Percentiles rank a stretch among this genome's conserved stretches.
Conservation (phyloP, 768 basidiomycete genomes). For the Phylloporus rhodoxanthus region DNA sequence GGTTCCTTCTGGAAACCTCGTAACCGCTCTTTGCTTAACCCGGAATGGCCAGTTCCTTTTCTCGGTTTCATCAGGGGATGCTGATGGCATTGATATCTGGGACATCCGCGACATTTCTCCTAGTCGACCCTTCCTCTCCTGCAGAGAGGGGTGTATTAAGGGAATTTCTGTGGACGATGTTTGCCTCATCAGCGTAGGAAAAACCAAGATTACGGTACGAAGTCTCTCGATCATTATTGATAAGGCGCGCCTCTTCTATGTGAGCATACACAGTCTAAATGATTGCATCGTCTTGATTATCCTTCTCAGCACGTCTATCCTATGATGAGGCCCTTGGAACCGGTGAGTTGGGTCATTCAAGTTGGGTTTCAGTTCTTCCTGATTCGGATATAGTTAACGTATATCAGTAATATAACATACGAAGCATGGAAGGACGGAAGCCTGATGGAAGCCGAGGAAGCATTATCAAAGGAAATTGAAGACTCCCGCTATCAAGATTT, state of each 20-base stretch:
- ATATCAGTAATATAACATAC: conserved; percentile 1
- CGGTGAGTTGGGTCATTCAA: conserved; percentile 1
- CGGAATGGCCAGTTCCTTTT: conserved; percentile 4
- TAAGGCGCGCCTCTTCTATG: background rate
- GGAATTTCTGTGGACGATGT: conserved; percentile 4
- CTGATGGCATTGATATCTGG: conserved; percentile 8
- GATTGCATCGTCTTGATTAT: background rate
- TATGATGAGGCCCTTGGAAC: background rate
- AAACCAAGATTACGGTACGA: background rate
- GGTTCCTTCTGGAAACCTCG: background rate
- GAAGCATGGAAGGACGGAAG: conserved; percentile 7
- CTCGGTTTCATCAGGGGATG: conserved; percentile 7
- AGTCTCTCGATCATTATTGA: background rate
- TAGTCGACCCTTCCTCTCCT: conserved; percentile 1
- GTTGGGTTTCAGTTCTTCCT: background rate
- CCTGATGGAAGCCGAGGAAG: conserved; percentile 2
- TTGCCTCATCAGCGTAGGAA: conserved; percentile 1
- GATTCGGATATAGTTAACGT: conserved; percentile 7
- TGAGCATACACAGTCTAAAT: background rate
- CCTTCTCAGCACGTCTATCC: conserved; percentile 3
- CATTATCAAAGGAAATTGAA: conserved; percentile 10
- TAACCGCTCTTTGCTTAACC: conserved; percentile 6
- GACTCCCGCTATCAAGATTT: background rate
- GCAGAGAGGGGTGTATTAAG: background rate
- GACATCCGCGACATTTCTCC: background rate